These are phyloP conservation scores for Colletotrichum brevisporum DNA, from an alignment of 2,329 filamentous ascomycete species.

Conservation along the genomic window DNA sequence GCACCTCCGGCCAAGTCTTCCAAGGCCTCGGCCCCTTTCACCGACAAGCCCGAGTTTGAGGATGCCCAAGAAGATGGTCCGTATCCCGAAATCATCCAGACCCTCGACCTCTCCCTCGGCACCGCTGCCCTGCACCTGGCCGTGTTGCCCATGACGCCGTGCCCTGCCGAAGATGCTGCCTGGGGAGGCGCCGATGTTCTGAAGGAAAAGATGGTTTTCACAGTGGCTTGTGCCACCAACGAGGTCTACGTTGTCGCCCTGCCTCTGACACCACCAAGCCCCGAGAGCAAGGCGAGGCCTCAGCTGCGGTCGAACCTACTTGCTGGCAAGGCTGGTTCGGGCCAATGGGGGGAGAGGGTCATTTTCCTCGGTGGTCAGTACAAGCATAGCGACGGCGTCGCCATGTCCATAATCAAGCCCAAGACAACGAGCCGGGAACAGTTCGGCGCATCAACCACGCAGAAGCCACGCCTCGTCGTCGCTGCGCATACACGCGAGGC, in stretches of 20 bases:
- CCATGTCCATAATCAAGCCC: slow-evolving; percentile 66
- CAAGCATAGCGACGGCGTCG: slow-evolving; percentile 67
- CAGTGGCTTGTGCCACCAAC: slow-evolving; percentile 70
- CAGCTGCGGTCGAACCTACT: slow-evolving; percentile 67
- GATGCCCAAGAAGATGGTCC: slow-evolving; percentile 61
- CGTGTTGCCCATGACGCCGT: slow-evolving; percentile 66
- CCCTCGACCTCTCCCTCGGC: slow-evolving; percentile 72
- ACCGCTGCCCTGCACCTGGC: slow-evolving; percentile 70
- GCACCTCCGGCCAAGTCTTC: slow-evolving; percentile 53
- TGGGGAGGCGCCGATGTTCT: slow-evolving; percentile 64
- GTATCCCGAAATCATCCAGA: slow-evolving; percentile 71
- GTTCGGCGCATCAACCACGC: slow-evolving; percentile 13
- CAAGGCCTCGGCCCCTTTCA: slow-evolving; percentile 49
- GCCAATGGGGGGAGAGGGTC: slow-evolving; percentile 74
- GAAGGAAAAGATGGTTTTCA: slow-evolving; percentile 72
- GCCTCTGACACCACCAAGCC: slow-evolving; percentile 73
- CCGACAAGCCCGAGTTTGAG: slow-evolving; percentile 72
- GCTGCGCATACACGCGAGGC: slow-evolving; percentile 73
- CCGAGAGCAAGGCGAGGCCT: slow-evolving; percentile 68
- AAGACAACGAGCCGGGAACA: slow-evolving; percentile 46
- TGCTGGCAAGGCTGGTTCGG: slow-evolving; percentile 69
- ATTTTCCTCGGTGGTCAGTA: slow-evolving; percentile 67
- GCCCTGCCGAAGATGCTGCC: slow-evolving; percentile 63
- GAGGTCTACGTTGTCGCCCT: slow-evolving; percentile 71
- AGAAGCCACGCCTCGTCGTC: slow-evolving; percentile 64